Percentiles rank a stretch among this genome's conserved stretches.
These are phyloP conservation scores for Myxozyma kluyveri DNA, from an alignment of 805 yeast species.

Conservation along the genomic window DNA sequence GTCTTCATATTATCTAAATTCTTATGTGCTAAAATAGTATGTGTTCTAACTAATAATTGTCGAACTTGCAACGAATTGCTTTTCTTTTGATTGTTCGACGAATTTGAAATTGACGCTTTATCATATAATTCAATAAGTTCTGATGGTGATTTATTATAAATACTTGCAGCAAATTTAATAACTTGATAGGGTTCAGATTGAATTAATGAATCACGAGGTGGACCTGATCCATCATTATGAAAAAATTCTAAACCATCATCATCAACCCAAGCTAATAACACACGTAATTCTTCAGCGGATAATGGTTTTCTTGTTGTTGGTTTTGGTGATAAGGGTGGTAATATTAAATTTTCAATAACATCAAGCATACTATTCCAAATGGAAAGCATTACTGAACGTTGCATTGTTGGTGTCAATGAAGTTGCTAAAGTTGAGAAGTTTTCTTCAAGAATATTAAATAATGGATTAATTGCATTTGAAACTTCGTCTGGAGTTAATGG, in stretches of 20 bases:
- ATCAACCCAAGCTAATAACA: constrained; percentile 65
- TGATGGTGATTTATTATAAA: constrained; percentile 53
- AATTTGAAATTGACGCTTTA: constrained; percentile 52
- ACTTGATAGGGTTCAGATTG: constrained; percentile 29
- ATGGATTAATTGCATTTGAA: constrained; percentile 51
- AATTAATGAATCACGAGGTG: constrained; percentile 61
- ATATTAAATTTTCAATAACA: constrained; percentile 64
- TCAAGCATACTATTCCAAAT: constrained; percentile 75
- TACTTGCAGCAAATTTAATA: constrained; percentile 30
- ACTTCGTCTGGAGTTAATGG: neutral
- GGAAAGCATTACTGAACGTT: constrained; percentile 65
- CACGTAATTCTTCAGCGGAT: constrained; percentile 59
- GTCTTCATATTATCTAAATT: constrained; percentile 54
- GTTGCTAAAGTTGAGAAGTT: constrained; percentile 64
- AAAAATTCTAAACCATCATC: constrained; percentile 69
- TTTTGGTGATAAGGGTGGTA: constrained; percentile 60
- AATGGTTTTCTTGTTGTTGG: constrained; percentile 46
- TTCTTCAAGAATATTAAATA: constrained; percentile 69
- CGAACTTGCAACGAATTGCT: constrained; percentile 44
- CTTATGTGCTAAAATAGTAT: constrained; percentile 71
- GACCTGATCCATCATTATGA: constrained; percentile 79
- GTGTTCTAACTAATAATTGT: constrained; percentile 55
- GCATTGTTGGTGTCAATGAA: constrained; percentile 52
- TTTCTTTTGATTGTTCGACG: constrained; percentile 47
- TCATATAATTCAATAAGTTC: constrained; percentile 59